Conservation (phyloP, 2,329 filamentous ascomycete genomes). For the Aureobasidium musti region DNA sequence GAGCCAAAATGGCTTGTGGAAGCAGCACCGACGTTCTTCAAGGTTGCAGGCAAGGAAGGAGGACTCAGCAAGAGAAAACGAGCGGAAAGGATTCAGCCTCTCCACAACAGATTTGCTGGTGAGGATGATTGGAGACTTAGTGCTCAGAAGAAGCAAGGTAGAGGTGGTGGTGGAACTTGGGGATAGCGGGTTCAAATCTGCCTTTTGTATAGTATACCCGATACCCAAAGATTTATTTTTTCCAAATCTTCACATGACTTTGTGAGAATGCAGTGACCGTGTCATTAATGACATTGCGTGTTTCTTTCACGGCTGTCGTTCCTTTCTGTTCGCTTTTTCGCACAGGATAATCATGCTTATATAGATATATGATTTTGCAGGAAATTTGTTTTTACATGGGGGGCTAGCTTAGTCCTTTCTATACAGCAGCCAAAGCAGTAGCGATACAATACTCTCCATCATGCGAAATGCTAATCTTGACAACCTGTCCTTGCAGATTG, state of each 20-base stretch:
- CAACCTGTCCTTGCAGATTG: constrained; percentile 53
- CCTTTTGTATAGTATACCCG: no score
- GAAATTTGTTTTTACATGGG: no score
- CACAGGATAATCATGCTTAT: no score
- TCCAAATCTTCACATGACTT: no score
- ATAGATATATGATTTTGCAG: no score
- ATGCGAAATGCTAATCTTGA: constrained; percentile 79
- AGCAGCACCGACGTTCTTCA: constrained; percentile 98
- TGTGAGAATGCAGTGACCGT: no score
- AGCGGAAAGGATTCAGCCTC: constrained; percentile 89
- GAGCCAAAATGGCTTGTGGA: constrained; percentile 94
- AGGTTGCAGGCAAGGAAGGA: constrained; percentile 83
- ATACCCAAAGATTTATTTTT: no score
- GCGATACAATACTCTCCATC: constrained; percentile 72
- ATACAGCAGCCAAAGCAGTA: constrained; percentile 54
- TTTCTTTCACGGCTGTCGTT: no score
- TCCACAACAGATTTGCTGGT: constrained; percentile 88
- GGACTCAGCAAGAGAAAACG: constrained; percentile 83
- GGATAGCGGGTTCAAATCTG: constrained; percentile 52
- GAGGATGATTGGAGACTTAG: constrained; percentile 95
- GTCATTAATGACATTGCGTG: no score
- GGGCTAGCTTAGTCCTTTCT: no score
- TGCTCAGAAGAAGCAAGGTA: constrained; percentile 80
- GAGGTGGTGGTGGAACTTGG: constrained; percentile 93
- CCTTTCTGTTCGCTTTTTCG: no score